Evolutionary conservation across 2,329 filamentous ascomycete genomes (phyloP), one percentile per base, ranked within the genome.

Genomic region (Cryphonectria japonica): DNA sequence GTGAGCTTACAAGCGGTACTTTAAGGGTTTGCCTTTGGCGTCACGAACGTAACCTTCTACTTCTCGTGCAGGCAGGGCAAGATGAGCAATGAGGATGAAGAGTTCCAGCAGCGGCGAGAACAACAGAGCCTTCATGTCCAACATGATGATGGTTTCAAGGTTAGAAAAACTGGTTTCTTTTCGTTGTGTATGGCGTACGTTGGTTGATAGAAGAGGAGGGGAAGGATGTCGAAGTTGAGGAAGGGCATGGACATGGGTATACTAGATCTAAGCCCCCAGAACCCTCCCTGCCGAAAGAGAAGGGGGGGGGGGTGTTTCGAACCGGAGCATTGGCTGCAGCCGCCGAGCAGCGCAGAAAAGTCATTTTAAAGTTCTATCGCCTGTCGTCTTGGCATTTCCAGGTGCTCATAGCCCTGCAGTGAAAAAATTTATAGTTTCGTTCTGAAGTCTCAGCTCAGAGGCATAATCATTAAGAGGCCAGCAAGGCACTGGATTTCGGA

Each of bases 21-120:
- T 66, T 3, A 71, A 37, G 1, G 70, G 70, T 57, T 69, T 71
- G 34, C 63, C 70, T 39, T 69, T 71, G 67, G 57, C 3, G 29
- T 71, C 70, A 16, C 43, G 70, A 32, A 71, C 70, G 39, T 71
- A 71, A 26, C 70, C 70, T 41, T 71, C 70, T 5, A 67, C 52
- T 32, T 62, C 46, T 2, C 22, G 50, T 29, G 70, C 70, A 14
- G 70, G 70, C 26, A 71, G 63, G 11, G 63, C 19, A 63, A 71
- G 54, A 32, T 71, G 70, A 41, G 68, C 67, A 14, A 59, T 57
- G 70, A 71, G 67, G 22, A 71, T 64, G 19, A 37, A 52, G 54
- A 71, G 54, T 68, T 71, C 67, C 16, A 71, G 39, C 41, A 71
- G 67, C 37, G 70, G 67, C 22, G 70, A 66, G 59, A 69, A 59